These are phyloP conservation scores for Podaxis sp. DNA, from an alignment of 768 basidiomycete species.

Conservation along the genomic window DNA sequence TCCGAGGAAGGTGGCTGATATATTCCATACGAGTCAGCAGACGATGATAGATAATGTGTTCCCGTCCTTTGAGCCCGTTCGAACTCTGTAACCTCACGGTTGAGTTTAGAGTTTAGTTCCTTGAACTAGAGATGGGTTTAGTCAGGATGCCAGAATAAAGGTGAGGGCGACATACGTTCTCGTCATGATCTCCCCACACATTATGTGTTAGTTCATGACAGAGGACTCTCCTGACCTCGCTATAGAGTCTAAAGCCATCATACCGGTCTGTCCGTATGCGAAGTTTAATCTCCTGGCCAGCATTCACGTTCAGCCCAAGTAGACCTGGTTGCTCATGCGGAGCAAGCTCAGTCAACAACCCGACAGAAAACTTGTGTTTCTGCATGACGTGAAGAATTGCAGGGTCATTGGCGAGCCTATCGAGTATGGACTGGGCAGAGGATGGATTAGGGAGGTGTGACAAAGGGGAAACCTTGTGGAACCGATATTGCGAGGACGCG, in stretches of 20 bases:
- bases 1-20: conserved; percentile 48
- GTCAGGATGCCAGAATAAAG: neutral
- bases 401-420: conserved; percentile 63
- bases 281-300: conserved; percentile 62
- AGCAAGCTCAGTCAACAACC: conserved; percentile 71
- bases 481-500: conserved; percentile 48
- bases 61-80: conserved; percentile 52
- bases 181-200: conserved; percentile 68
- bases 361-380: conserved; percentile 65
- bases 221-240: conserved; percentile 61
- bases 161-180: conserved; percentile 51
- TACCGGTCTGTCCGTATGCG: conserved; percentile 68
- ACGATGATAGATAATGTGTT: conserved; percentile 53
- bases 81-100: conserved; percentile 68
- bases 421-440: conserved; percentile 52
- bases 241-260: conserved; percentile 69
- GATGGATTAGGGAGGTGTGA: conserved; percentile 62
- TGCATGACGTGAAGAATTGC: conserved; percentile 73
- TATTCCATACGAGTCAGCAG: conserved; percentile 5
- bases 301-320: conserved; percentile 65
- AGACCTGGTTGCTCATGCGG: conserved; percentile 73
- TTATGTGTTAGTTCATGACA: conserved; percentile 82
- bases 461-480: conserved; percentile 64
- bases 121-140: conserved; percentile 56
- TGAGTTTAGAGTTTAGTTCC: conserved; percentile 69